These are phyloP conservation scores for Aspergillus jensenii DNA, from an alignment of 2,329 filamentous ascomycete species.

Conservation along the genomic window DNA sequence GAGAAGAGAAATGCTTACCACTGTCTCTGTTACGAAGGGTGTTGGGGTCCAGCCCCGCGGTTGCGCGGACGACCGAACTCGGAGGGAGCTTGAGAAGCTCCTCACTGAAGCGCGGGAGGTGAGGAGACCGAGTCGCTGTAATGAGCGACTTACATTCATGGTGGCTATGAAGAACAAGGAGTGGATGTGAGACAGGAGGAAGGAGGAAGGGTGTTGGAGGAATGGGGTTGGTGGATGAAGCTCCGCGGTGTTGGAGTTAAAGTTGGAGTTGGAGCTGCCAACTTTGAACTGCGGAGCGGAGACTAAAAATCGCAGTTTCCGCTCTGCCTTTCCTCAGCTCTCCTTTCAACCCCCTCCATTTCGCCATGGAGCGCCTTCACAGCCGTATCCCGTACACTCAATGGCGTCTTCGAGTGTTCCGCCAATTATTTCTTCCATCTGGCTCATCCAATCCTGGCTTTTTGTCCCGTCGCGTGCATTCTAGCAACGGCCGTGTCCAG, in stretches of 20 bases:
- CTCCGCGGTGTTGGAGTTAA: slow-evolving; percentile 2
- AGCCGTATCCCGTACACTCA: slow-evolving; percentile 28
- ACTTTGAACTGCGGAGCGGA: slow-evolving; percentile 2
- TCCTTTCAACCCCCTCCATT: not conserved
- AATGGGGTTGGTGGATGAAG: not conserved
- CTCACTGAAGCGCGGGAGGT: slow-evolving; percentile 15
- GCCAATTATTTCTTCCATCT: slow-evolving; percentile 18
- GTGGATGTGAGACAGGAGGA: not conserved
- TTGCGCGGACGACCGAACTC: slow-evolving; percentile 28
- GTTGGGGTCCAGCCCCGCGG: slow-evolving; percentile 51
- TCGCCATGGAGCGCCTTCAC: slow-evolving; percentile 28
- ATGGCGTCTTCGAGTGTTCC: slow-evolving; percentile 33
- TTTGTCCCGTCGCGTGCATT: slow-evolving; percentile 6
- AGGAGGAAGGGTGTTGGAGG: slow-evolving; percentile 2
- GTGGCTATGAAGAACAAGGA: not conserved
- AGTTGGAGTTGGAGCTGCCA: not conserved
- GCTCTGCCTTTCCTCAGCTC: slow-evolving; percentile 9
- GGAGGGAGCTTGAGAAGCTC: slow-evolving; percentile 31
- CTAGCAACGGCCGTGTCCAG: not conserved
- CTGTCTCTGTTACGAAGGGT: slow-evolving; percentile 56
- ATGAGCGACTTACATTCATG: slow-evolving; percentile 25
- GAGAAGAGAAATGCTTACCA: slow-evolving; percentile 43
- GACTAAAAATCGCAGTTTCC: slow-evolving; percentile 2
- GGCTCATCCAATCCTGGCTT: slow-evolving; percentile 2
- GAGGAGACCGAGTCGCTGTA: slow-evolving; percentile 26